Percentiles rank a stretch among this genome's conserved stretches.
Evolutionary conservation across 192 early-diverging fungal genomes (phyloP).

Genomic region (Paraglomus brasilianum): DNA sequence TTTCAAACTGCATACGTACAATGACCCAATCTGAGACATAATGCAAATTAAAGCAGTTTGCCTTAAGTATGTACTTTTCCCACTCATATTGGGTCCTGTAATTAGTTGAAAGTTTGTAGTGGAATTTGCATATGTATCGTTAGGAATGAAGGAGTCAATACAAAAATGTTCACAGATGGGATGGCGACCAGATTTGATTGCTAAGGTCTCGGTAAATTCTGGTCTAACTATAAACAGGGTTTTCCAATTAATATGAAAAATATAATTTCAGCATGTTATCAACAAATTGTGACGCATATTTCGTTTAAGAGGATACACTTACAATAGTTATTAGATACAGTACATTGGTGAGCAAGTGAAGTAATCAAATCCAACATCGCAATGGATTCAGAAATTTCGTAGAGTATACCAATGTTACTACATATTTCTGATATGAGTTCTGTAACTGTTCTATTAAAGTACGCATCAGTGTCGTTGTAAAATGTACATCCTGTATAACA

Average conservation of each 20-base stretch:
- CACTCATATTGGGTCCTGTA: slow-evolving; percentile 92
- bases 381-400: slow-evolving; percentile 72
- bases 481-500: neutral
- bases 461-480: neutral
- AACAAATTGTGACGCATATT: neutral
- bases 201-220: slow-evolving; percentile 76
- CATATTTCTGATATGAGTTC: slow-evolving; percentile 56
- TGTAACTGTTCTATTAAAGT: slow-evolving; percentile 41
- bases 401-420: slow-evolving; percentile 59
- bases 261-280: slow-evolving; percentile 2
- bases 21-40: slow-evolving; percentile 85
- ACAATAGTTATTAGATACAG: slow-evolving; percentile 50
- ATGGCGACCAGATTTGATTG: slow-evolving; percentile 73
- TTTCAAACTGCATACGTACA: slow-evolving; percentile 48
- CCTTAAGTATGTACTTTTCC: slow-evolving; percentile 83
- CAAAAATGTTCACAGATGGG: slow-evolving; percentile 64
- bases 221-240: slow-evolving; percentile 55
- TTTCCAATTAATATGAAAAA: neutral
- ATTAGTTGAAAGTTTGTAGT: slow-evolving; percentile 70
- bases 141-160: slow-evolving; percentile 59
- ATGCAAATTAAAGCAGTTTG: slow-evolving; percentile 76
- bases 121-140: slow-evolving; percentile 62
- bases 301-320: slow-evolving; percentile 17
- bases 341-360: slow-evolving; percentile 71
- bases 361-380: slow-evolving; percentile 75